Conservation (phyloP, 148 eudicot species). For the Persicaria tinctoria region DNA sequence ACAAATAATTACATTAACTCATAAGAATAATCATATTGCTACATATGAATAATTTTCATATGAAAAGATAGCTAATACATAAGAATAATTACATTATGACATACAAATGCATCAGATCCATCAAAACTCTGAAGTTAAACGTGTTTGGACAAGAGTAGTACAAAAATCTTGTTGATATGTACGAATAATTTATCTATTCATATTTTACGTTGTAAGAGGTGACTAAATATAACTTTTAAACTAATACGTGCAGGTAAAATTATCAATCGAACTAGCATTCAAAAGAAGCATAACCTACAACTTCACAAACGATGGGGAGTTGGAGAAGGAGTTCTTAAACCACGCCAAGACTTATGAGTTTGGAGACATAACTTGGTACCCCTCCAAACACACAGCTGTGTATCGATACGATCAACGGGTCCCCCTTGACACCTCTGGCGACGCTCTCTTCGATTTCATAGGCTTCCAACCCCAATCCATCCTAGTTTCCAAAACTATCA, state of each 20-base stretch:
- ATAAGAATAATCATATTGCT: too few relatives aligned
- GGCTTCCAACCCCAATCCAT: constrained; percentile 65
- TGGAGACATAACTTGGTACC: constrained; percentile 83
- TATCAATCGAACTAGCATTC: constrained; percentile 52
- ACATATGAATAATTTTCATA: too few relatives aligned
- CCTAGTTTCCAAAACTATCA: constrained; percentile 33
- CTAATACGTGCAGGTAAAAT: constrained; percentile 38
- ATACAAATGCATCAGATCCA: too few relatives aligned
- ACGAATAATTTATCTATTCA: too few relatives aligned
- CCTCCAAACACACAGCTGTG: constrained; percentile 56
- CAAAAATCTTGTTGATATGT: too few relatives aligned
- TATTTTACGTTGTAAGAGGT: too few relatives aligned
- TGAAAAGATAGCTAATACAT: too few relatives aligned
- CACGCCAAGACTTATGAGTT: constrained; percentile 66
- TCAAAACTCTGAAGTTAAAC: too few relatives aligned
- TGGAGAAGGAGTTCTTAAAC: constrained; percentile 36
- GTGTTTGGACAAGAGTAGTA: too few relatives aligned
- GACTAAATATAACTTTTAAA: too few relatives aligned
- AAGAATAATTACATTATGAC: too few relatives aligned
- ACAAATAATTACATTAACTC: too few relatives aligned
- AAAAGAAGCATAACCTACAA: constrained; percentile 63
- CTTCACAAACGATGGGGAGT: constrained; percentile 42
- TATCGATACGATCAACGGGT: constrained; percentile 62
- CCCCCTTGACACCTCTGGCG: constrained; percentile 38
- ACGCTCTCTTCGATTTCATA: constrained; percentile 64